Evolutionary conservation across 805 yeast genomes (phyloP), one percentile per base, ranked within the genome.

Genomic region (Candida schatavii): DNA sequence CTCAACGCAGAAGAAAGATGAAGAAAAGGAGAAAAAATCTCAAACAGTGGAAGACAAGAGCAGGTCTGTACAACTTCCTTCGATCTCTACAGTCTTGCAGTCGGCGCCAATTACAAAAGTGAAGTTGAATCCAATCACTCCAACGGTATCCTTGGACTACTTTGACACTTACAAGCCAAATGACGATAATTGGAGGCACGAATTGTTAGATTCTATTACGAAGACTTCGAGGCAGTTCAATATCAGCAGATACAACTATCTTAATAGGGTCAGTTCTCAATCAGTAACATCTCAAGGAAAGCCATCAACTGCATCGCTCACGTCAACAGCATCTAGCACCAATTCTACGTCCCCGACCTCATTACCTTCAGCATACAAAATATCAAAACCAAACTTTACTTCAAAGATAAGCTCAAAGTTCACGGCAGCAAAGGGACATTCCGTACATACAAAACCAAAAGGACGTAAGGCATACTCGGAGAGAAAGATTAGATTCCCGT

Each of bases 401-500:
- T 62, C 74, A 3, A 61, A 66, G 21, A 62, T 69, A 19, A 53
- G 63, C 39, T 47, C 59, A 37, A 63, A 63, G 39, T 52, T 57
- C 28, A 40, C 42, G 14, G 49, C 50, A 29, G 22, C 35, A 31
- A 31, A 13, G 19, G 15, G 13, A 6, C 20, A 9, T 31, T 31
- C 35, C 18, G 21, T 18, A 13, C 15, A 31, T 7, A 32, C 46
- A 22, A 50, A 49, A 40, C 55, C 60, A 27, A 49, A 46, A 42
- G 50, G 41, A 42, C 47, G 39, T 39, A 52, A 38, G 37, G 29
- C 48, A 27, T 48, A 50, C 34, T 38, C 45, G 20, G 70, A 63
- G 45, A 56, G 64, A 40, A 68, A 68, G 46, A 64, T 69, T 43
- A 72, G 75, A 52, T 77, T 74, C 51, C 82, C 82, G 3, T 77